Evolutionary conservation across 169 alveolate species (phyloP), one percentile per base, ranked within the genome.

Genomic region (Plasmodium gonderi): DNA sequence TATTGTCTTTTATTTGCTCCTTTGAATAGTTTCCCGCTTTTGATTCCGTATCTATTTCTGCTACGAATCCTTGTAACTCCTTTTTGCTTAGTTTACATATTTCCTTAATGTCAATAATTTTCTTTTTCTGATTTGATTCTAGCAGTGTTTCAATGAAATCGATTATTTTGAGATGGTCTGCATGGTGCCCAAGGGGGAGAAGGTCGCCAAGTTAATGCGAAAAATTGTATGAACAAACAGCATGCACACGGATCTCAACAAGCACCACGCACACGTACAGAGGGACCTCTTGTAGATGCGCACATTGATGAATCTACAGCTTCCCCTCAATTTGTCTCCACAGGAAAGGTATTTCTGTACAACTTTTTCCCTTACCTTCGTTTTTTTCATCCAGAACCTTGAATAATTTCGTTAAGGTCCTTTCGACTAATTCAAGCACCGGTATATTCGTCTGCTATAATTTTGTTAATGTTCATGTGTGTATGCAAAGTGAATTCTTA

Each of bases 31-130:
- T 42, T n/a, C 65, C 64, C n/a, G 51, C 69, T 38, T 29, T 31
- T 23, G 80, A n/a, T 12, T 65, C 67, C 31, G 94, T 76, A 79
- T 77, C 64, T 54, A 89, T 89, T 68, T 89, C 94, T 64, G 90
- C 94, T 44, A 89, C 94, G 12, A 89, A 89, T 3, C 94, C 94
- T 76, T 89, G 94, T 36, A 89, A 33, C 68, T 89, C 94, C n/a
- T 67, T 42, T 89, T 77, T 75, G 60, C 80, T 89, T 68, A 89
- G 69, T 69, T 78, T 89, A 65, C 94, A 89, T 77, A 89, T 89
- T 76, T 77, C 94, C 54, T 89, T 89, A 31, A 89, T 89, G 45
- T 89, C 94, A 23, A 89, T 89, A 12, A 89, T 89, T 77, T 89
- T 89, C 33, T 89, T 89, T 64, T 89, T 89, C 54, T 89, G 40